Conservation (phyloP, 192 early-diverging fungal species). For the Rhizophagus clarus region DNA sequence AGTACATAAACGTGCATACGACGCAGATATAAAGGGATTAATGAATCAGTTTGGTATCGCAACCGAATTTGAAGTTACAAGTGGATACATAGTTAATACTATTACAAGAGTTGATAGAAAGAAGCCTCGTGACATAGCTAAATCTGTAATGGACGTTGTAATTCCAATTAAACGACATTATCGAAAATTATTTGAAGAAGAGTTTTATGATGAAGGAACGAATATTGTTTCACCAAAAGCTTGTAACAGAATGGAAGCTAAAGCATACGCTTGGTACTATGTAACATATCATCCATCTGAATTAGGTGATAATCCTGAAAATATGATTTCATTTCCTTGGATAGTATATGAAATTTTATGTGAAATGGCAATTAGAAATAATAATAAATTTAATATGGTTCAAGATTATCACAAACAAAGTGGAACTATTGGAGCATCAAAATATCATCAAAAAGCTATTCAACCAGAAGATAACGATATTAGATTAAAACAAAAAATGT, state of each 20-base stretch:
- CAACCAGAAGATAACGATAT: too few relatives aligned
- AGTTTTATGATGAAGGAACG: conserved; percentile 37
- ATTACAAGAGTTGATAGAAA: conserved; percentile 51
- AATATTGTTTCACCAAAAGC: conserved; percentile 29
- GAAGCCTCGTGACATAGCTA: conserved; percentile 50
- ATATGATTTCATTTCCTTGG: conserved; percentile 54
- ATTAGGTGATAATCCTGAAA: conserved; percentile 35
- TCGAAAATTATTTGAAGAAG: conserved; percentile 49
- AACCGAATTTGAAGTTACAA: conserved; percentile 44
- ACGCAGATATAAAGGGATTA: conserved; percentile 52
- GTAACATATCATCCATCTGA: conserved; percentile 63
- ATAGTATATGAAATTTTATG: conserved; percentile 45
- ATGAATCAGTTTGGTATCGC: conserved; percentile 70
- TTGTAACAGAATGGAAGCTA: conserved; percentile 39
- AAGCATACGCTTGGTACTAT: conserved; percentile 72
- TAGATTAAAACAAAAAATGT: too few relatives aligned
- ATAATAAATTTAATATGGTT: background rate
- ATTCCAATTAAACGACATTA: conserved; percentile 42
- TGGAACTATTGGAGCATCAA: background rate
- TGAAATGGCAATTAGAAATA: conserved; percentile 40
- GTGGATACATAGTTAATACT: conserved; percentile 40
- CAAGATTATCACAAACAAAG: background rate
- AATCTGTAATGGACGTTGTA: conserved; percentile 46
- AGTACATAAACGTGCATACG: conserved; percentile 45
- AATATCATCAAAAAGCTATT: too few relatives aligned